Conservation (phyloP, 1,284 basidiomycete species). For the Ustilago trichophora region DNA sequence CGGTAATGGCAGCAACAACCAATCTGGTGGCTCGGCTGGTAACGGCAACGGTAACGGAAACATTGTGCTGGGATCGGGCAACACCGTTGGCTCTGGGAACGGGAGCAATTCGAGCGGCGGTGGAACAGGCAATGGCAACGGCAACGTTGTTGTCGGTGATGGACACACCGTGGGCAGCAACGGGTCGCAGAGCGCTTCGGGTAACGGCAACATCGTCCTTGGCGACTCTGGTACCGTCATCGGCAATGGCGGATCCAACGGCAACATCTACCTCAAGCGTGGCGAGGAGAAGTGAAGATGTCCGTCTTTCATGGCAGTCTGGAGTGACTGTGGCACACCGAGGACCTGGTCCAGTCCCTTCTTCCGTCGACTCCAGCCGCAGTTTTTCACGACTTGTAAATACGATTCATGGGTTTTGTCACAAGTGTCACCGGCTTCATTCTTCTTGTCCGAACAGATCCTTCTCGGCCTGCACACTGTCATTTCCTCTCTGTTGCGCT, state of each 20-base stretch:
- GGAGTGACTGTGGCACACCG: too few relatives aligned
- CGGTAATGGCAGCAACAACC: constrained; percentile 11
- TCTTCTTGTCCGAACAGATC: not conserved
- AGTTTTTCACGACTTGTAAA: not conserved
- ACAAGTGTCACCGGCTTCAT: too few relatives aligned
- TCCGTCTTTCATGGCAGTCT: too few relatives aligned
- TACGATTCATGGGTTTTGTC: not conserved
- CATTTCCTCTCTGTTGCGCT: not conserved
- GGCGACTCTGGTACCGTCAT: constrained; percentile 11
- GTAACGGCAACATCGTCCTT: constrained; percentile 16
- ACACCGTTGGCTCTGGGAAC: constrained; percentile 1
- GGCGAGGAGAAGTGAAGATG: constrained; percentile 1
- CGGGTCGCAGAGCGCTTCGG: constrained; percentile 4
- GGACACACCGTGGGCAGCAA: constrained; percentile 4
- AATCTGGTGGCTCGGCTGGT: not conserved
- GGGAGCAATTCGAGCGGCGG: constrained; percentile 6
- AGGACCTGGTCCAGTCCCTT: too few relatives aligned
- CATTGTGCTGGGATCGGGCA: constrained; percentile 1
- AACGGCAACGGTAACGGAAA: constrained; percentile 10
- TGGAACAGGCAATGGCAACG: constrained; percentile 16
- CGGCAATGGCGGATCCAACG: constrained; percentile 14
- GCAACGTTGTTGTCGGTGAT: constrained; percentile 9
- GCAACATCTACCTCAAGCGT: constrained; percentile 21
- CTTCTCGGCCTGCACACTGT: not conserved
- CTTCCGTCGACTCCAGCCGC: not conserved